phyloP scores from a whole-genome alignment of 2,329 filamentous ascomycete genomes.

The Aspergillus puulaauensis region DNA sequence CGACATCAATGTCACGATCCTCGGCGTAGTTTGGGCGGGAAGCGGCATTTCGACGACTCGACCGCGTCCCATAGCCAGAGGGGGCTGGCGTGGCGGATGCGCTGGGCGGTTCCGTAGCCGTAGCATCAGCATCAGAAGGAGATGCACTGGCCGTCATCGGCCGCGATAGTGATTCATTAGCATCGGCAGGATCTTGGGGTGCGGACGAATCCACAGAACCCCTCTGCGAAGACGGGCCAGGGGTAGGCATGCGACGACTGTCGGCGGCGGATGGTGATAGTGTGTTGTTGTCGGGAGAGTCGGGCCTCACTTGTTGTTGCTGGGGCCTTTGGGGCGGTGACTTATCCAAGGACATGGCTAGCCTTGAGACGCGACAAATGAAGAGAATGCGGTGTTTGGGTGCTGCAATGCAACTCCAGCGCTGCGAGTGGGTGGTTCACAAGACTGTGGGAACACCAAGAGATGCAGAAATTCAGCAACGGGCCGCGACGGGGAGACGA shows the following conservation, averaged over 20 bases:
- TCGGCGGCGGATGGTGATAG: constrained; percentile 10
- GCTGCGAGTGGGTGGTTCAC: constrained; percentile 12
- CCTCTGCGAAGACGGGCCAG: constrained; percentile 38
- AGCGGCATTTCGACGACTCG: constrained; percentile 80
- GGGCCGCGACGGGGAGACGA: constrained; percentile 26
- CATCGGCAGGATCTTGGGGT: constrained; percentile 21
- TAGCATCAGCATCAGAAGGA: constrained; percentile 40
- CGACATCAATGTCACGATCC: constrained; percentile 84
- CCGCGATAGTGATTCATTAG: constrained; percentile 40
- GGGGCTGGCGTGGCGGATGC: constrained; percentile 59
- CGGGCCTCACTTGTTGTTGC: constrained; percentile 28
- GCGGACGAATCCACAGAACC: constrained; percentile 22
- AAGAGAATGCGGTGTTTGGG: constrained; percentile 13
- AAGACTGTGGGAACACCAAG: constrained; percentile 21
- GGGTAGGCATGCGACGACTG: constrained; percentile 22
- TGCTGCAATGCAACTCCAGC: constrained; percentile 21
- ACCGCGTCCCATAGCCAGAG: constrained; percentile 95
- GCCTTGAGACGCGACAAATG: constrained; percentile 22
- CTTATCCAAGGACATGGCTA: constrained; percentile 32
- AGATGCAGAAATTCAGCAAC: constrained; percentile 25
- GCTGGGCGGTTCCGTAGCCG: constrained; percentile 36
- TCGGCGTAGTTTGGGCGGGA: constrained; percentile 93
- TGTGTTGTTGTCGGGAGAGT: constrained; percentile 22
- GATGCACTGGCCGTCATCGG: constrained; percentile 47
- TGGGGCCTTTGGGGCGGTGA: constrained; percentile 28